Percentiles rank a stretch among this genome's conserved stretches.
phyloP scores from a whole-genome alignment of 345 rosid genomes.

The Microthlaspi erraticum region DNA sequence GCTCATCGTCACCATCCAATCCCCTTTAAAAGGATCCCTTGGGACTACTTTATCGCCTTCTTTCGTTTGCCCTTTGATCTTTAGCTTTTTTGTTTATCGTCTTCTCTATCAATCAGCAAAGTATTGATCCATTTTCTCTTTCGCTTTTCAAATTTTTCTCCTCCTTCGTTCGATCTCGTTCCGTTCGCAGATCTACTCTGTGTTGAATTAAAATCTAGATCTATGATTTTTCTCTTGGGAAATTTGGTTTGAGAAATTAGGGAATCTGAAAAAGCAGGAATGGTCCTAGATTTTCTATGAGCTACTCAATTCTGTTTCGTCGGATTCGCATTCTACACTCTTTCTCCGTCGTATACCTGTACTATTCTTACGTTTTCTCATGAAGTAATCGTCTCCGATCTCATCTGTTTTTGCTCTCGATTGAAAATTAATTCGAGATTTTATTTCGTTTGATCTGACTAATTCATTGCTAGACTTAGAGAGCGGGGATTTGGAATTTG shows the following conservation, averaged over 20 bases:
- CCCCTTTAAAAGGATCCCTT: slow-evolving; percentile 34
- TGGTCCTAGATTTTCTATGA: slow-evolving; percentile 68
- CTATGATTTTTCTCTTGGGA: slow-evolving; percentile 31
- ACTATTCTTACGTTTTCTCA: slow-evolving; percentile 92
- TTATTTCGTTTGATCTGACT: not conserved
- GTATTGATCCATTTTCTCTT: not conserved
- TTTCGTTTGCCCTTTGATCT: slow-evolving; percentile 32
- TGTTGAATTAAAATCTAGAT: slow-evolving; percentile 35
- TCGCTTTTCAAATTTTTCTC: not conserved
- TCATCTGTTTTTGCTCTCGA: not conserved
- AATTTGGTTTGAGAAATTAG: slow-evolving; percentile 2
- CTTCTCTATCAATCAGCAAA: slow-evolving; percentile 44
- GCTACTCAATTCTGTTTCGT: slow-evolving; percentile 59
- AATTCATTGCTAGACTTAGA: slow-evolving; percentile 31
- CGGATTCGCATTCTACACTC: slow-evolving; percentile 84
- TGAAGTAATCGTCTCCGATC: slow-evolving; percentile 42
- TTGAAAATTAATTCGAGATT: not conserved
- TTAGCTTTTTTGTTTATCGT: not conserved
- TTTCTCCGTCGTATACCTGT: slow-evolving; percentile 88
- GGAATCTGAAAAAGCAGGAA: slow-evolving; percentile 36
- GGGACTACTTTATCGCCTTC: slow-evolving; percentile 33
- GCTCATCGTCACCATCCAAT: slow-evolving; percentile 30
- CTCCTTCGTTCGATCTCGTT: slow-evolving; percentile 19
- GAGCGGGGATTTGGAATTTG: slow-evolving; percentile 11
- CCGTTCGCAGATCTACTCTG: slow-evolving; percentile 22